Evolutionary conservation across 2,329 filamentous ascomycete species (phyloP).

Genomic region (Aspergillus phoenicis): DNA sequence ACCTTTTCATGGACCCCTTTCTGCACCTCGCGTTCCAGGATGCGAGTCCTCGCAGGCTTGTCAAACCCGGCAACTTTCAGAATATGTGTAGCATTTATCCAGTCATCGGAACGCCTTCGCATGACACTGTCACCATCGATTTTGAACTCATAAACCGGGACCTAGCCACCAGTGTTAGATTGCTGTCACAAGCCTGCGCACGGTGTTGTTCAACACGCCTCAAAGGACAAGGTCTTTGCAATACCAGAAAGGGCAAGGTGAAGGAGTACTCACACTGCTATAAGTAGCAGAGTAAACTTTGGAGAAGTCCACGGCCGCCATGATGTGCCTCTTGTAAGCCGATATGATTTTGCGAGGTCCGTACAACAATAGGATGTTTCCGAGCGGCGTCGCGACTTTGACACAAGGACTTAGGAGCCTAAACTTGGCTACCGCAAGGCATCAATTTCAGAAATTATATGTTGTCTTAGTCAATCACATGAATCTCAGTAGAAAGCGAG

Average conservation of each 20-base stretch:
- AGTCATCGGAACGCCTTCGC: slow-evolving; percentile 88
- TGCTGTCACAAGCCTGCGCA: background rate
- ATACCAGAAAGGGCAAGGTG: background rate
- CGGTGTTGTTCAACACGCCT: background rate
- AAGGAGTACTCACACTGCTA: slow-evolving; percentile 56
- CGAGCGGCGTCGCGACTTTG: slow-evolving; percentile 14
- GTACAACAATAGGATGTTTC: slow-evolving; percentile 23
- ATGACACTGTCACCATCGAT: slow-evolving; percentile 91
- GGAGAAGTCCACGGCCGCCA: slow-evolving; percentile 40
- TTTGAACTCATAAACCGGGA: slow-evolving; percentile 92
- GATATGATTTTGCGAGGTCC: slow-evolving; percentile 25
- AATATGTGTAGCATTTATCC: slow-evolving; percentile 99
- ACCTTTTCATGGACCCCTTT: slow-evolving; percentile 97
- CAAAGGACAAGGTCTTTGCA: background rate
- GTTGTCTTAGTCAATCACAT: background rate
- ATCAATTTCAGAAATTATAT: slow-evolving; percentile 9
- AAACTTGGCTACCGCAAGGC: slow-evolving; percentile 12
- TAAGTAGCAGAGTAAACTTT: slow-evolving; percentile 67
- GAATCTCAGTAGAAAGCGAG: slow-evolving; percentile 22
- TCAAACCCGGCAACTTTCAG: slow-evolving; percentile 96
- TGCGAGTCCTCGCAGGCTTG: slow-evolving; percentile 91
- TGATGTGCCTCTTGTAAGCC: slow-evolving; percentile 30
- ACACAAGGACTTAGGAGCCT: slow-evolving; percentile 12
- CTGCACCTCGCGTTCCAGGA: slow-evolving; percentile 94
- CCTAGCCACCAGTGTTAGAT: slow-evolving; percentile 54